Percentiles rank a stretch among this genome's conserved stretches.
Conservation (phyloP, 2,329 filamentous ascomycete species). For the Chaetomiaceae sp. region DNA sequence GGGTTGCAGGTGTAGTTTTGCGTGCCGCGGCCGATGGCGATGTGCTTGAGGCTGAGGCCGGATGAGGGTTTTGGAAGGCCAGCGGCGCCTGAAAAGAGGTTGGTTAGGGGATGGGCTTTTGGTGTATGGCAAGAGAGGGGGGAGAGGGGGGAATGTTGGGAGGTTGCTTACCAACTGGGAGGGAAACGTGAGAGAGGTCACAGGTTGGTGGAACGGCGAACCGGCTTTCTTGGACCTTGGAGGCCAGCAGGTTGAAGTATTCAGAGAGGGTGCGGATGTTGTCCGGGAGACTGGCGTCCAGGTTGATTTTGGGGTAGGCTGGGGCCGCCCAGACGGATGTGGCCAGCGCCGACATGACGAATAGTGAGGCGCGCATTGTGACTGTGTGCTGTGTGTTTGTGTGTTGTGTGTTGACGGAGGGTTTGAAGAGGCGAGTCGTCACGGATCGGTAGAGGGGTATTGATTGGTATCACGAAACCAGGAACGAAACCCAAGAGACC, state of each 20-base stretch:
- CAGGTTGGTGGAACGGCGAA: constrained; percentile 43
- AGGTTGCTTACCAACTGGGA: constrained; percentile 45
- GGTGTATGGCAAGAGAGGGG: not conserved
- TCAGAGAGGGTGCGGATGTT: constrained; percentile 48
- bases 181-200: constrained; percentile 49
- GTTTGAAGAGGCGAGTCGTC: not conserved
- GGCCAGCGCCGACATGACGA: constrained; percentile 45
- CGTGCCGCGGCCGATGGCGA: constrained; percentile 81
- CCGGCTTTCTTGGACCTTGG: constrained; percentile 49
- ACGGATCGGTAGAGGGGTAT: not conserved
- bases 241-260: constrained; percentile 58
- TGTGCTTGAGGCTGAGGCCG: constrained; percentile 65
- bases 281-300: constrained; percentile 34
- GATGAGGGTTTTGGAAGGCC: constrained; percentile 54
- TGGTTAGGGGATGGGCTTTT: constrained; percentile 19
- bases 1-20: constrained; percentile 88
- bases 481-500: constrained; percentile 16
- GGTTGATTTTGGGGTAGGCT: constrained; percentile 42
- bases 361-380: constrained; percentile 47
- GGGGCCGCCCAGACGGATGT: constrained; percentile 44
- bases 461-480: constrained; percentile 12
- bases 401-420: not conserved
- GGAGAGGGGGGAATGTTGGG: constrained; percentile 16
- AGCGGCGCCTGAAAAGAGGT: constrained; percentile 12
- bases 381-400: constrained; percentile 3